Base-by-base conservation (phyloP, 805 yeast genomes). In the Yarrowia hollandica region DNA sequence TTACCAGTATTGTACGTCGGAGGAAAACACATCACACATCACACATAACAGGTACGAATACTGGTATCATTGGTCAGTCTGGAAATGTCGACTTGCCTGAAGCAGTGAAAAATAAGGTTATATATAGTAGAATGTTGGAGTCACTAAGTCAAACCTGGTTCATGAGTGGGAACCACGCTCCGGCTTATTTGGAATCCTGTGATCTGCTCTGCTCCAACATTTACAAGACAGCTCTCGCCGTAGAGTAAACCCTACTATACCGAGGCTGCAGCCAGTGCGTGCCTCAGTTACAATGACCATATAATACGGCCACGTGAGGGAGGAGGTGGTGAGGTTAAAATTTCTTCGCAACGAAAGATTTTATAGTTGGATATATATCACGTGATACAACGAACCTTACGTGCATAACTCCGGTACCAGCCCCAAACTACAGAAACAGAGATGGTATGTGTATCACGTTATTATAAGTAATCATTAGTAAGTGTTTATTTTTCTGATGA, bases 141-240 rank as follows among this genome's bases (percentile, higher is more conserved):
- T 55, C 68, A 44, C 68, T 65, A 66, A 56, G 68, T 65, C 68
- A 65, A 65, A 64, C 69, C 60, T 55, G 59, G 62, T 58, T 64
- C 61, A 65, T 48, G 33, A 19, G 30, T 5, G 25, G 21, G 41
- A 38, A 64, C 62, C 41, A 57, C 68, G 68, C 68, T 65, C 68
- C 68, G 68, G 68, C 68, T 65, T 65, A 65, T 63, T 66, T 65
- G 68, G 68, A 66, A 64, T 65, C 62, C 65, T 46, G 23, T 15
- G 21, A 26, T 52, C 38, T 35, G 38, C 30, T 60, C 62, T 60
- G 54, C 63, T 44, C 41, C 57, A 60, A 59, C 37, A 39, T 54
- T 28, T 22, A 54, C 59, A 54, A 26, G 44, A 39, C 35, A 39
- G 61, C 59, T 60, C 35, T 59, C 55, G 55, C 55, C 55, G 39